Conservation (phyloP, 208 protist genomes). For the Hexamita inflata region DNA sequence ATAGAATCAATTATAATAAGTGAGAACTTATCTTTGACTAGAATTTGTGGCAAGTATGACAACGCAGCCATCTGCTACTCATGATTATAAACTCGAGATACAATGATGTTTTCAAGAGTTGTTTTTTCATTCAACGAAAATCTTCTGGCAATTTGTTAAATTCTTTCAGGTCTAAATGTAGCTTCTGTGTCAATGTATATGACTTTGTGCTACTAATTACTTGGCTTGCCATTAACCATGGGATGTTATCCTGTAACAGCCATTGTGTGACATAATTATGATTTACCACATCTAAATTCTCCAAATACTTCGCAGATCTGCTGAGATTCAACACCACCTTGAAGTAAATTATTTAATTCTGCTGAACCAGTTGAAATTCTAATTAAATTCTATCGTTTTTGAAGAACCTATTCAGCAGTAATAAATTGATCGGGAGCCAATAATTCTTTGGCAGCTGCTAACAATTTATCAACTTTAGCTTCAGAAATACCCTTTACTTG, state of each 20-base stretch:
- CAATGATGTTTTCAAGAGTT: conserved; percentile 85
- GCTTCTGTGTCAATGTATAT: conserved; percentile 90
- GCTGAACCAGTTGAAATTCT: conserved; percentile 74
- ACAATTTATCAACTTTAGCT: conserved; percentile 87
- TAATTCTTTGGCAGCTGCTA: conserved; percentile 73
- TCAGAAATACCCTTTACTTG: conserved; percentile 92
- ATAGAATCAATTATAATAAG: conserved; percentile 89
- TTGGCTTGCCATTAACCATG: conserved; percentile 53
- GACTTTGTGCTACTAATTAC: conserved; percentile 44
- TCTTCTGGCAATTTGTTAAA: conserved; percentile 73
- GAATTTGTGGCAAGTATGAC: conserved; percentile 39
- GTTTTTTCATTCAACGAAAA: conserved; percentile 71
- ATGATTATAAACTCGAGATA: conserved; percentile 76
- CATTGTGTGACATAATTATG: conserved; percentile 86
- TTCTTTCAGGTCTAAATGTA: conserved; percentile 84
- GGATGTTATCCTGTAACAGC: conserved; percentile 85
- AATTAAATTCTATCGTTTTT: conserved; percentile 63
- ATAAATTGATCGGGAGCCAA: conserved; percentile 51
- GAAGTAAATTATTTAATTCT: conserved; percentile 72
- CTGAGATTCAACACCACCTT: conserved; percentile 83
- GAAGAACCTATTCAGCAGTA: conserved; percentile 59
- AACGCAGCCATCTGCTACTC: conserved; percentile 69
- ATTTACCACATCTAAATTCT: conserved; percentile 82
- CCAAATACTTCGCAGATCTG: conserved; percentile 64
- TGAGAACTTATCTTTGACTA: conserved; percentile 54